Percentiles rank a stretch among this genome's conserved stretches.
Conservation (phyloP, 2,329 filamentous ascomycete genomes). For the Fusarium caatingaense region DNA sequence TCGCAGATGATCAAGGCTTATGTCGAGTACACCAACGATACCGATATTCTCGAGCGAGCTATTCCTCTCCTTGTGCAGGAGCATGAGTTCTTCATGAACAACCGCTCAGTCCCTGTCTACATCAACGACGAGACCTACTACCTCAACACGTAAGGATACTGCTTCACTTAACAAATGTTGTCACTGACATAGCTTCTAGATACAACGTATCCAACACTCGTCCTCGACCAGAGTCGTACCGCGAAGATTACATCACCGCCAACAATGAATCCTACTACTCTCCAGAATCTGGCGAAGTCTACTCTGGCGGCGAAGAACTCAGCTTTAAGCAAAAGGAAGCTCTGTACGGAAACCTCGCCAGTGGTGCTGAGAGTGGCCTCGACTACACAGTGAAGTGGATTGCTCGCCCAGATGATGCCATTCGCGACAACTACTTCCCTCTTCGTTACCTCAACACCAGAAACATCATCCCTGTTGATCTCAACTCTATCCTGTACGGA, state of each 20-base stretch:
- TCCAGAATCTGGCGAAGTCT: constrained; percentile 64
- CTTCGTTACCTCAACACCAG: constrained; percentile 71
- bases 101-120: constrained; percentile 67
- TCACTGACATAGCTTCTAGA: constrained; percentile 44
- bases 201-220: constrained; percentile 73
- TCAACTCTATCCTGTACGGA: constrained; percentile 75
- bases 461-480: constrained; percentile 70
- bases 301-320: constrained; percentile 62
- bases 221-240: constrained; percentile 74
- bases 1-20: constrained; percentile 75
- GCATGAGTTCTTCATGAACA: constrained; percentile 70
- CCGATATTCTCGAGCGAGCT: constrained; percentile 68
- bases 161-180: not conserved
- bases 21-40: constrained; percentile 73
- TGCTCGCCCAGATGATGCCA: constrained; percentile 66
- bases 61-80: constrained; percentile 72
- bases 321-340: constrained; percentile 63
- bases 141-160: constrained; percentile 63
- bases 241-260: constrained; percentile 73
- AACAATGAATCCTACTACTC: constrained; percentile 73
- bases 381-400: constrained; percentile 73
- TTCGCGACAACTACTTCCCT: constrained; percentile 71
- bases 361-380: constrained; percentile 74
- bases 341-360: constrained; percentile 72
- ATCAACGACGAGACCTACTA: constrained; percentile 61